phyloP scores from a whole-genome alignment of 2,329 filamentous ascomycete species.

The Neopestalotiopsis rosae region DNA sequence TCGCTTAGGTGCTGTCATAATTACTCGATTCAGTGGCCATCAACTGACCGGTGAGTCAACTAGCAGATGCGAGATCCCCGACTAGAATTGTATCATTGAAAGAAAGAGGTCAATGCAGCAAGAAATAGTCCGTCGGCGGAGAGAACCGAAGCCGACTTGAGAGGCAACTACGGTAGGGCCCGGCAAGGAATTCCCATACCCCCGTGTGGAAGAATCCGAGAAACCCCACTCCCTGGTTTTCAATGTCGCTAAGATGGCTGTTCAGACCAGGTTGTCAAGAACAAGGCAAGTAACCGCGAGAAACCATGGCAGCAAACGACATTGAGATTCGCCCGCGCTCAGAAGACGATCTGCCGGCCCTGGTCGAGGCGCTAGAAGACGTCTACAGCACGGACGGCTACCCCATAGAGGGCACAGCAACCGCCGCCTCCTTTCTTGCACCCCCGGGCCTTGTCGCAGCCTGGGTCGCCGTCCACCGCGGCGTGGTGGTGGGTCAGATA shows the following conservation, averaged over 20 bases:
- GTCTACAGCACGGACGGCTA: constrained; percentile 28
- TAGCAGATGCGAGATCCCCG: neutral
- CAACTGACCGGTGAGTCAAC: neutral
- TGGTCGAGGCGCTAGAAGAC: constrained; percentile 21
- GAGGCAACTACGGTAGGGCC: neutral
- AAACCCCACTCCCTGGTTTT: neutral
- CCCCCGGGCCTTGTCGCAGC: constrained; percentile 9
- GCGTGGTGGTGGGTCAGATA: neutral
- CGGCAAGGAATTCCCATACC: neutral
- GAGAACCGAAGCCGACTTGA: neutral
- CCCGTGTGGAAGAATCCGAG: neutral
- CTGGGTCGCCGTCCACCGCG: constrained; percentile 9
- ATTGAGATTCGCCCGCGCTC: constrained; percentile 24
- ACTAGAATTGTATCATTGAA: neutral
- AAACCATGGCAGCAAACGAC: neutral
- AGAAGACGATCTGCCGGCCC: constrained; percentile 22
- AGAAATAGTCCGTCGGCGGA: neutral
- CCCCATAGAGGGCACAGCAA: constrained; percentile 23
- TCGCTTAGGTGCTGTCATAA: neutral
- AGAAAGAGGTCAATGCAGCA: neutral
- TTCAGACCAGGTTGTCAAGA: neutral
- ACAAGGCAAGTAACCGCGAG: neutral
- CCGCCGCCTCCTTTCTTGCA: neutral
- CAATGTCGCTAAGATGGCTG: neutral
- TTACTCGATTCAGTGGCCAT: neutral